phyloP scores from a whole-genome alignment of 31 red algal genomes.

The Asparagopsis taxiformis region DNA sequence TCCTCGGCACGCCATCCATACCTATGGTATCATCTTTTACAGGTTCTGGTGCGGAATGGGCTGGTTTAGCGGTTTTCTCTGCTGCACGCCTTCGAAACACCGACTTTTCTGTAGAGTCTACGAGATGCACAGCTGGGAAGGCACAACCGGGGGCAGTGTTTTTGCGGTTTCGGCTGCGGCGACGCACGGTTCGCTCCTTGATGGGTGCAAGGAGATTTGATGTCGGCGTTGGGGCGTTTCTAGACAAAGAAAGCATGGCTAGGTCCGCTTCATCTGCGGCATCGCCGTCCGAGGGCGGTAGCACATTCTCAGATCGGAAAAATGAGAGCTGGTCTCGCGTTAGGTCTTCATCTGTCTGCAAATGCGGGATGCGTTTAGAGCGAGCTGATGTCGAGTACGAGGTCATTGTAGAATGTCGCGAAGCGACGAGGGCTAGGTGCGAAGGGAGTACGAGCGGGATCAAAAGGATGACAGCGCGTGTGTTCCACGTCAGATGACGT shows the following conservation, averaged over 20 bases:
- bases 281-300: background rate
- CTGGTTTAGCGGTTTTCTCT: background rate
- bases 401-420: no score
- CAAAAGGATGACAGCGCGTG: no score
- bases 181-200: constrained; percentile 4
- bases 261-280: background rate
- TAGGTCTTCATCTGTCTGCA: background rate
- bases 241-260: constrained; percentile 6
- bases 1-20: background rate
- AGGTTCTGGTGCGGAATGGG: background rate
- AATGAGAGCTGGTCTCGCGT: background rate
- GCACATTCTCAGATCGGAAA: background rate
- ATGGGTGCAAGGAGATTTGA: constrained; percentile 9
- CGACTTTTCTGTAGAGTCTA: background rate
- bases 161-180: background rate
- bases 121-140: constrained; percentile 1
- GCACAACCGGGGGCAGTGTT: background rate
- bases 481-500: no score
- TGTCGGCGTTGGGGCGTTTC: background rate
- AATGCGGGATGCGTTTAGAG: background rate
- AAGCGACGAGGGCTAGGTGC: no score
- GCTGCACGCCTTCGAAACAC: background rate
- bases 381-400: background rate
- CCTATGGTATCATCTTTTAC: background rate
- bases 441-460: no score